Evolutionary conservation across 1,284 basidiomycete genomes (phyloP), one percentile per base, ranked within the genome.

Genomic region (Ustilago trichophora): DNA sequence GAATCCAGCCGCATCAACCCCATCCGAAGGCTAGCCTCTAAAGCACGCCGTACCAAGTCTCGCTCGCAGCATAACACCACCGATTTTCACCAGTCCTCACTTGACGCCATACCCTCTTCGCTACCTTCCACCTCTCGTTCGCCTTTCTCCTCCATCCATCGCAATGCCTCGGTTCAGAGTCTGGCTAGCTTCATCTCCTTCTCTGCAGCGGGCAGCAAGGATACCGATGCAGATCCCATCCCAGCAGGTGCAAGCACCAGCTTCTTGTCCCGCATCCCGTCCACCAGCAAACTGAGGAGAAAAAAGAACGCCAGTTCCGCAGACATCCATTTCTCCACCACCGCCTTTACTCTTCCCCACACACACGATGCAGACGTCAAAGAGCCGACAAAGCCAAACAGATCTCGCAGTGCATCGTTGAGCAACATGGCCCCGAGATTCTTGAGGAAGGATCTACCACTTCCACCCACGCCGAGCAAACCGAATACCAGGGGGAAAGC

Each of bases 131-230:
- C 3, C 8, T 38, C 49, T 3, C 31, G 43, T 4, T 21, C 37
- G 3, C 38, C 42, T 0, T 55, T 45, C 10, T 26, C 27, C 4
- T 33, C 29, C 1, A 19, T 41, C 15, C 48, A 50, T 11, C 54
- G 44, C 42, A 64, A 42, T 10, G 43, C 48, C 15, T 64, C 60
- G 2, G 38, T 53, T 7, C 44, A 47, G 15, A 57, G 49, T 5
- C 24, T 64, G 3, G 31, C 41, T 12, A 49, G 49, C 37, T 8
- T 45, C 5, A 3, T 35, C 19, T 52, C 54, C 3, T 6, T 35
- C 18, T n/a, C n/a, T n/a, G n/a, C n/a, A n/a, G n/a, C n/a, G n/a
- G n/a, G n/a, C n/a, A n/a, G n/a, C n/a, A n/a, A n/a, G n/a, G n/a
- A n/a, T n/a, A n/a, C n/a, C n/a, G n/a, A n/a, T n/a, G n/a, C n/a